These are phyloP conservation scores for Zasmidium angulare DNA, from an alignment of 2,329 filamentous ascomycete genomes.

Conservation along the genomic window DNA sequence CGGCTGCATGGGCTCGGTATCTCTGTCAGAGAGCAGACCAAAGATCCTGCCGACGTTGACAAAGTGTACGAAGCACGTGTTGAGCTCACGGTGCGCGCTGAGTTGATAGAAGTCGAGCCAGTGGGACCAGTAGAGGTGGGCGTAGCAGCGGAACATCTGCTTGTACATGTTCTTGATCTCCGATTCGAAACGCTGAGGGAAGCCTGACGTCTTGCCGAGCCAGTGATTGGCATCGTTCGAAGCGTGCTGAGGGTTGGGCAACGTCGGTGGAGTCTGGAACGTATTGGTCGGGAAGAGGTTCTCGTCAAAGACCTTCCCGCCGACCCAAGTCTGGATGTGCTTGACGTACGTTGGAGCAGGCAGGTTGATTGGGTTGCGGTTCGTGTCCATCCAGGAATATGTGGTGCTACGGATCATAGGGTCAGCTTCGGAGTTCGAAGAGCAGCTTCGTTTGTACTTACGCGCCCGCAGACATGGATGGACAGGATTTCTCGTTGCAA, in stretches of 20 bases:
- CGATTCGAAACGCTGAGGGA: constrained; percentile 55
- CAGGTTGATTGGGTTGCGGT: constrained; percentile 84
- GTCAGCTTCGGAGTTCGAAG: neutral
- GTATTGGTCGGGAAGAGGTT: constrained; percentile 88
- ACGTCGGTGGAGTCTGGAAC: constrained; percentile 61
- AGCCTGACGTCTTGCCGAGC: constrained; percentile 85
- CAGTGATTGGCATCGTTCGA: constrained; percentile 64
- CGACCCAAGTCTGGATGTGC: constrained; percentile 95
- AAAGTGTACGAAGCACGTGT: constrained; percentile 56
- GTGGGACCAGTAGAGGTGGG: constrained; percentile 54
- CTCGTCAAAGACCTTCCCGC: constrained; percentile 88
- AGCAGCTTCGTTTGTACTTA: constrained; percentile 52
- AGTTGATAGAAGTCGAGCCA: constrained; percentile 54
- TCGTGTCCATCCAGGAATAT: constrained; percentile 92
- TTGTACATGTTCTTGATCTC: constrained; percentile 73
- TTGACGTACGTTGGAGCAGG: constrained; percentile 92
- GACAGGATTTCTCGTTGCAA: constrained; percentile 81
- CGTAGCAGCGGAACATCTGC: constrained; percentile 57
- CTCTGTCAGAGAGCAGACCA: constrained; percentile 74
- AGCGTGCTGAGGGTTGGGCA: constrained; percentile 43
- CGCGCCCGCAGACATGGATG: constrained; percentile 91
- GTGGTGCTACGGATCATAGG: constrained; percentile 65
- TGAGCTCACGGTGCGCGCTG: constrained; percentile 50
- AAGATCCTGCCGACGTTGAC: constrained; percentile 72
- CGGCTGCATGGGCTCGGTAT: constrained; percentile 94